Evolutionary conservation across 495 filamentous ascomycete species (phyloP), one percentile per base, ranked within the genome.

Genomic region (Penicillium bialowiezense): DNA sequence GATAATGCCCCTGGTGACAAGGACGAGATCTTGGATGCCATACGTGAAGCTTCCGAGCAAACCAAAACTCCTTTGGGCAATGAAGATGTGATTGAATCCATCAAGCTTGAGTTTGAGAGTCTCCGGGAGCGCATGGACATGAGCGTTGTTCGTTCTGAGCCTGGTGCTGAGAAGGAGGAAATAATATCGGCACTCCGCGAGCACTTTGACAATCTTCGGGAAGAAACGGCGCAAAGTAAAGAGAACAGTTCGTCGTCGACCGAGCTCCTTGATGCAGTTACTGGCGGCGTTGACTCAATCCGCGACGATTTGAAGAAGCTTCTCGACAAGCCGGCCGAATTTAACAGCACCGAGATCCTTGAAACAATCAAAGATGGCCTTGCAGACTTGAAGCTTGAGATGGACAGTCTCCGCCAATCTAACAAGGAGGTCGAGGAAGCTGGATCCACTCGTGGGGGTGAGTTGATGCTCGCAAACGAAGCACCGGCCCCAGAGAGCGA

Each of bases 271-370:
- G 89, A 95, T 62, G 86, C 86, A 5, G 72, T 97, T 45, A 85
- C 90, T 42, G 89, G 95, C 36, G 89, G 90, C 14, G 80, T 96
- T 6, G 84, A 84, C 39, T 77, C 79, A 3, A 78, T 97, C 26
- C 81, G 84, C 8, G 67, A 73, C 9, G 87, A 91, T 58, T 73
- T 97, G n/a, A 82, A 88, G 48, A 90, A 83, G 55, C 76, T 91
- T 12, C 67, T 83, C 18, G 82, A 91, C 53, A 90, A 90, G 71
- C 88, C 90, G 5, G 73, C 82, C 1, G 87, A 90, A 52, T 79
- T 90, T 64, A 90, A 88, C 14, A 89, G 83, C 47, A 85, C 90
- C 44, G 90, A 95, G 59, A 91, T 95, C 37, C 76, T 95, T 5
- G 89, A 95, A 44, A 86, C 89, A 2, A 76, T 97, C 41, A 93